A percentile compares a stretch with the other conserved stretches of the same genome.
These are phyloP conservation scores for Nigrospora sphaerica DNA, from an alignment of 2,329 filamentous ascomycete genomes.

Conservation along the genomic window DNA sequence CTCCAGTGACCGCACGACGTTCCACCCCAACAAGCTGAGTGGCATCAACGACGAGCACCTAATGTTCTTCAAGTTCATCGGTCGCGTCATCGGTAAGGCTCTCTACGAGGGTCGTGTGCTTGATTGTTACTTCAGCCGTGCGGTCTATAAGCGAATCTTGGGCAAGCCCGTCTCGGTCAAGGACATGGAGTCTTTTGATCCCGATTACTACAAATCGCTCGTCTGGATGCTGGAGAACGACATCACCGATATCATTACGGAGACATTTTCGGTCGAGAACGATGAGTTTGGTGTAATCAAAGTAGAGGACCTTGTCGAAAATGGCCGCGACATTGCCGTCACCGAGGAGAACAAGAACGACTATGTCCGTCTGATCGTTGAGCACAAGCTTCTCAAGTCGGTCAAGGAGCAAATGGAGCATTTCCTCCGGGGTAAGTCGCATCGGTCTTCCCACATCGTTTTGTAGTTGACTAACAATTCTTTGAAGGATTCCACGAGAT, in stretches of 20 bases:
- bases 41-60: conserved; percentile 92
- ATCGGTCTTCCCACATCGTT: background rate
- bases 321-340: conserved; percentile 86
- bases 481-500: conserved; percentile 86
- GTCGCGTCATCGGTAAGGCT: conserved; percentile 95
- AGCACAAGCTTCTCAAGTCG: conserved; percentile 85
- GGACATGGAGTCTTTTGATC: conserved; percentile 97
- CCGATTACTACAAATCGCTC: conserved; percentile 97
- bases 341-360: conserved; percentile 99
- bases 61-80: conserved; percentile 99
- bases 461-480: conserved; percentile 19
- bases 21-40: conserved; percentile 95
- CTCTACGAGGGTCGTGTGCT: conserved; percentile 92
- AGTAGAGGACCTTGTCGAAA: conserved; percentile 77
- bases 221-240: conserved; percentile 99
- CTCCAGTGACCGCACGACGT: conserved; percentile 93
- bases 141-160: conserved; percentile 96
- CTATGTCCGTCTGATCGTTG: conserved; percentile 88
- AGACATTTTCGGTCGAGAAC: conserved; percentile 90
- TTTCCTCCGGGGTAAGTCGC: conserved; percentile 68
- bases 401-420: conserved; percentile 91
- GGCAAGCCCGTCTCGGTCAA: conserved; percentile 94
- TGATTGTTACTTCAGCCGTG: conserved; percentile 97
- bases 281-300: conserved; percentile 89
- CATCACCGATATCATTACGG: conserved; percentile 94